These are phyloP conservation scores for Colletotrichum sp. DNA, from an alignment of 2,329 filamentous ascomycete genomes.

Conservation along the genomic window DNA sequence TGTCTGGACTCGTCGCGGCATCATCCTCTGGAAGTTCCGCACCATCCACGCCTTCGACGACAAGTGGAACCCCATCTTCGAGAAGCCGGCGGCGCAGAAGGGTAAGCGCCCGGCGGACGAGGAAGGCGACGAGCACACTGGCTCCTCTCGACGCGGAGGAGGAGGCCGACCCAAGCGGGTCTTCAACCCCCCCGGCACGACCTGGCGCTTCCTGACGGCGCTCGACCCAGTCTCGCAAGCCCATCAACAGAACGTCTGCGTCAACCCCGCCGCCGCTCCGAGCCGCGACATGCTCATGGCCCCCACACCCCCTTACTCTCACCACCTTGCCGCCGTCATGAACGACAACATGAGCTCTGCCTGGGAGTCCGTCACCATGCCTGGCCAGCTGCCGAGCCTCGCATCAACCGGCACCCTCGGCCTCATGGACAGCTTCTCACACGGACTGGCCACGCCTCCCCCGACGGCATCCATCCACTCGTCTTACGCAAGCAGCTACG, in stretches of 20 bases:
- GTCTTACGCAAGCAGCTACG: constrained; percentile 52
- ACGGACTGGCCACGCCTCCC: constrained; percentile 62
- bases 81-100: constrained; percentile 30
- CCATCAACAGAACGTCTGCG: constrained; percentile 54
- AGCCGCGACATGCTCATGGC: constrained; percentile 56
- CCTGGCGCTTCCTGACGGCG: constrained; percentile 67
- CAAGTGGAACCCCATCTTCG: constrained; percentile 47
- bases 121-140: constrained; percentile 32
- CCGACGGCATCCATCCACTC: constrained; percentile 57
- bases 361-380: constrained; percentile 46
- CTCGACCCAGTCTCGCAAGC: constrained; percentile 64
- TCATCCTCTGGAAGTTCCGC: constrained; percentile 69
- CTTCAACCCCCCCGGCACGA: constrained; percentile 58
- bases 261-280: constrained; percentile 21
- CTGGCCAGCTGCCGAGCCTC: constrained; percentile 36
- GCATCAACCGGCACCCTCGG: constrained; percentile 39
- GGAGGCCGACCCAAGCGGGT: constrained; percentile 28
- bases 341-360: constrained; percentile 59
- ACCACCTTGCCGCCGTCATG: constrained; percentile 60
- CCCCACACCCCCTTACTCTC: constrained; percentile 49
- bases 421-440: constrained; percentile 56
- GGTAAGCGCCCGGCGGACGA: constrained; percentile 17
- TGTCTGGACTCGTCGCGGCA: constrained; percentile 62
- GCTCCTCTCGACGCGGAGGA: constrained; percentile 3
- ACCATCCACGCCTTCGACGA: constrained; percentile 52